These are phyloP conservation scores for Daldinia loculata DNA, from an alignment of 495 filamentous ascomycete genomes.

Conservation along the genomic window DNA sequence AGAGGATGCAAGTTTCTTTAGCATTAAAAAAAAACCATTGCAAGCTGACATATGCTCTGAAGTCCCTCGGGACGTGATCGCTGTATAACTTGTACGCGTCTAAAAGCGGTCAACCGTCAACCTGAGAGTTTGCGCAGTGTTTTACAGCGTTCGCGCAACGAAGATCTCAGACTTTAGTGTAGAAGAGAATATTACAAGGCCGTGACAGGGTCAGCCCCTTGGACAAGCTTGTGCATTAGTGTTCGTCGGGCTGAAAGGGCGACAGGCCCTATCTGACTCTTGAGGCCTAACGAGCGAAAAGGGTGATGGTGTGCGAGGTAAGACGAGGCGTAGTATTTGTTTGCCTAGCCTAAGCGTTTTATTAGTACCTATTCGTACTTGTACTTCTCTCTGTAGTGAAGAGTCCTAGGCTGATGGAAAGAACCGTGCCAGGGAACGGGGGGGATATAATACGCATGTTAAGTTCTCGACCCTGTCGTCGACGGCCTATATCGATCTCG, in stretches of 20 bases:
- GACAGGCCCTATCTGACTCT: conserved; percentile 4
- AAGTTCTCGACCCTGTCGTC: conserved; percentile 41
- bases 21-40: background rate
- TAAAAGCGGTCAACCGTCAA: conserved; percentile 1
- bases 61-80: background rate
- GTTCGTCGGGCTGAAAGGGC: conserved; percentile 25
- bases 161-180: conserved; percentile 2
- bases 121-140: background rate
- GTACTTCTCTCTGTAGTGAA: background rate
- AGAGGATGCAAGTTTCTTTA: background rate
- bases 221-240: conserved; percentile 12
- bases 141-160: conserved; percentile 16
- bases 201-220: conserved; percentile 4
- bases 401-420: conserved; percentile 11
- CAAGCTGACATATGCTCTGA: conserved; percentile 5
- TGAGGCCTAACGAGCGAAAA: conserved; percentile 32
- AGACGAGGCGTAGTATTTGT: conserved; percentile 25
- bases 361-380: conserved; percentile 15
- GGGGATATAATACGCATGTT: conserved; percentile 31
- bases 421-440: conserved; percentile 18
- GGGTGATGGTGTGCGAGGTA: conserved; percentile 24
- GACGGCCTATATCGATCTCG: conserved; percentile 41
- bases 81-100: background rate
- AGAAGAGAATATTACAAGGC: background rate
- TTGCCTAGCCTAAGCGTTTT: background rate